Percentiles rank a stretch among this genome's conserved stretches.
These are phyloP conservation scores for Syncephalastrum racemosum DNA, from an alignment of 371 early-diverging fungal genomes.

Conservation along the genomic window DNA sequence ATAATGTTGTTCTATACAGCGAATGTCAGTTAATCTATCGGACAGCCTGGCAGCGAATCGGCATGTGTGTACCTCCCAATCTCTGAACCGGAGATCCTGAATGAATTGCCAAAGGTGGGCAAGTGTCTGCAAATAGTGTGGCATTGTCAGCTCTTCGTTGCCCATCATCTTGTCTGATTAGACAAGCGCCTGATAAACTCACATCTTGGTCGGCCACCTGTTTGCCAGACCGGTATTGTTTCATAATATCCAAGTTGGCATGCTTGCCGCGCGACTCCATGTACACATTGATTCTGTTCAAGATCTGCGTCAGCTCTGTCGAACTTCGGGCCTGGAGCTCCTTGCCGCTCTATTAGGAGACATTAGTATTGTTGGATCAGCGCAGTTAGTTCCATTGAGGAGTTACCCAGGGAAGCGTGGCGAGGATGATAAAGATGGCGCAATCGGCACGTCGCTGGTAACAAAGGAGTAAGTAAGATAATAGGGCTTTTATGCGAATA, in stretches of 20 bases:
- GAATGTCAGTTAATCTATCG: background rate
- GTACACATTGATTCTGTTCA: conserved; percentile 61
- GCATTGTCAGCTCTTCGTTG: background rate
- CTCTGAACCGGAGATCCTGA: conserved; percentile 51
- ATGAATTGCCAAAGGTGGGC: conserved; percentile 71
- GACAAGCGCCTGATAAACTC: conserved; percentile 13
- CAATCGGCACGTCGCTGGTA: conserved; percentile 68
- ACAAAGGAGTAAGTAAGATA: background rate
- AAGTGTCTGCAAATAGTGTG: conserved; percentile 45
- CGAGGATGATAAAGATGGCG: conserved; percentile 68
- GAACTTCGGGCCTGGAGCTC: conserved; percentile 56
- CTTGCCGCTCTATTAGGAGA: conserved; percentile 40
- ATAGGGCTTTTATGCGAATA: background rate
- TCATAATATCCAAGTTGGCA: conserved; percentile 49
- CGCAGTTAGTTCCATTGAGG: background rate
- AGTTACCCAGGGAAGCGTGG: conserved; percentile 78
- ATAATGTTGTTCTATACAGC: too few relatives aligned
- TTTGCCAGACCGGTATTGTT: conserved; percentile 51
- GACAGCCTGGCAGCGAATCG: background rate
- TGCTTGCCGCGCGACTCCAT: conserved; percentile 54
- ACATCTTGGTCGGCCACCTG: conserved; percentile 57
- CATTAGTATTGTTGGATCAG: background rate
- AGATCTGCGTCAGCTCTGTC: conserved; percentile 58
- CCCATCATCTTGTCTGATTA: background rate
- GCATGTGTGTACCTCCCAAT: conserved; percentile 58